Conservation (phyloP, 2,329 filamentous ascomycete genomes). For the Xylaria sp. region DNA sequence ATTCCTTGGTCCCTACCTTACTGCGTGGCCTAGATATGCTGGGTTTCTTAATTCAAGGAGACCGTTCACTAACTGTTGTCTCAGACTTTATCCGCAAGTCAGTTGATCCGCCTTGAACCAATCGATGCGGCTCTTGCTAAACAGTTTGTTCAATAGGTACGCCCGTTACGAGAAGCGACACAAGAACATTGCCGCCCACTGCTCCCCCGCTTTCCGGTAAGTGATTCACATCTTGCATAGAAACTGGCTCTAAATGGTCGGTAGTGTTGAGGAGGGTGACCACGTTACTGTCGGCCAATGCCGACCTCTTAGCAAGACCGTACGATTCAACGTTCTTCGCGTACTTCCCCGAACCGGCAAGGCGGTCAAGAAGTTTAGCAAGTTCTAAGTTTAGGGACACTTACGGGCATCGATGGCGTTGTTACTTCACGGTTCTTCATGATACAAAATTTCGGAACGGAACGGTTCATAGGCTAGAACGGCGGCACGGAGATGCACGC, state of each 20-base stretch:
- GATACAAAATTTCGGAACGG: conserved; percentile 52
- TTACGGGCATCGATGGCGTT: conserved; percentile 65
- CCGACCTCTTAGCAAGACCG: conserved; percentile 99
- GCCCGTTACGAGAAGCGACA: conserved; percentile 99
- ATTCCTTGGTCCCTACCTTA: background rate
- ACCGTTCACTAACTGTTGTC: conserved; percentile 22
- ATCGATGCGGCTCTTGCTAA: conserved; percentile 16
- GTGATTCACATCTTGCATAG: too few relatives aligned
- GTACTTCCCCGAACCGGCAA: conserved; percentile 98
- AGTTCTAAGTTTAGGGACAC: conserved; percentile 81
- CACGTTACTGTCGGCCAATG: conserved; percentile 99
- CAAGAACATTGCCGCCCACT: conserved; percentile 99
- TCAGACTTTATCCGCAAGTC: conserved; percentile 87
- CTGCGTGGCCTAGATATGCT: background rate
- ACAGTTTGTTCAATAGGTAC: conserved; percentile 63
- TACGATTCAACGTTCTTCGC: conserved; percentile 99
- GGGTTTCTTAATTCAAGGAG: background rate
- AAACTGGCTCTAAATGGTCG: too few relatives aligned
- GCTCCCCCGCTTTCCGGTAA: conserved; percentile 90
- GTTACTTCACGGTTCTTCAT: conserved; percentile 60
- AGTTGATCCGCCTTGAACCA: conserved; percentile 8
- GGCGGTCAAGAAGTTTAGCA: conserved; percentile 96
- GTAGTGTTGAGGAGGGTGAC: conserved; percentile 96
- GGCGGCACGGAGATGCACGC: conserved; percentile 49
- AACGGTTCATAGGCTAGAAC: conserved; percentile 51